phyloP scores from a whole-genome alignment of 306 rosid genomes.

The Vicia faba region DNA sequence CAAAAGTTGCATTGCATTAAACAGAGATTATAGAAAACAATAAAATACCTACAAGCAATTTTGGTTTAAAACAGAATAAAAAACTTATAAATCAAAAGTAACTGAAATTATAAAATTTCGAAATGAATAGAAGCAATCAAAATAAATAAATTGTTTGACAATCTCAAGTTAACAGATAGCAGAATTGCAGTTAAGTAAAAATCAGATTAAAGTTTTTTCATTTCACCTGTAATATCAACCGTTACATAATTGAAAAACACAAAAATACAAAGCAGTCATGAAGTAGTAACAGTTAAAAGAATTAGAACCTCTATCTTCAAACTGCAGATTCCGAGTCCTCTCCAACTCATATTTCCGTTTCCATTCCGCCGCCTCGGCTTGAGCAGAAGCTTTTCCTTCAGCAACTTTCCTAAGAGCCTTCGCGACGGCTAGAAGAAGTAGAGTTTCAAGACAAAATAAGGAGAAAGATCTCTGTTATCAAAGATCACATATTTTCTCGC shows the following conservation, averaged over 20 bases:
- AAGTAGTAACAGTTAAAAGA: conserved; percentile 22
- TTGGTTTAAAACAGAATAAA: background rate
- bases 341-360: conserved; percentile 91
- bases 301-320: conserved; percentile 66
- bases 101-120: background rate
- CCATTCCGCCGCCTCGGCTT: conserved; percentile 98
- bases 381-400: conserved; percentile 91
- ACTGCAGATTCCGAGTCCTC: conserved; percentile 62
- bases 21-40: background rate
- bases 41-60: conserved; percentile 2
- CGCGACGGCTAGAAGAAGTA: conserved; percentile 76
- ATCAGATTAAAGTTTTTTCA: conserved; percentile 2
- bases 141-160: conserved; percentile 12
- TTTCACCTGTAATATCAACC: conserved; percentile 12
- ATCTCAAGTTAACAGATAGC: conserved; percentile 21
- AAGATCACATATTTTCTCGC: conserved; percentile 36
- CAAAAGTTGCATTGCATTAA: conserved; percentile 7
- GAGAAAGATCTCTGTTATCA: conserved; percentile 39
- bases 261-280: background rate
- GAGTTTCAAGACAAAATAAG: conserved; percentile 46
- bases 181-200: conserved; percentile 19
- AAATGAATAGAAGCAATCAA: conserved; percentile 9
- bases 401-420: conserved; percentile 89
- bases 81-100: conserved; percentile 1
- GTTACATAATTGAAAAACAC: conserved; percentile 3